Evolutionary conservation across 345 rosid species (phyloP), one percentile per base, ranked within the genome.

Genomic region (Chamaenerion angustifolium): DNA sequence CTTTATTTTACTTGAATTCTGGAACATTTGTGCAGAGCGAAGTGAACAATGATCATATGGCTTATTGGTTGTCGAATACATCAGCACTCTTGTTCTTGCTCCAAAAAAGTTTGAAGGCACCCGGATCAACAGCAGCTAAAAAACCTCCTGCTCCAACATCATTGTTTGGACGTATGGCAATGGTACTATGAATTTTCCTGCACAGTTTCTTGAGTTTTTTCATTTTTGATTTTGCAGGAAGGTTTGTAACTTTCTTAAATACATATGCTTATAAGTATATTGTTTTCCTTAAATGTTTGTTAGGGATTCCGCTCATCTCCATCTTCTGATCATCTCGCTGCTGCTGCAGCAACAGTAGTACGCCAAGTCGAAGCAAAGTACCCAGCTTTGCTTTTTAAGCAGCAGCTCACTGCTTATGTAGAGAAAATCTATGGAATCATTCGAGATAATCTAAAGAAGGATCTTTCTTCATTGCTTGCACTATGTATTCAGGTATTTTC

Each of bases 281-380:
- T 31, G 3, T 31, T 31, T 31, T 31, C 10, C 1, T 4, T 31
- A 31, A 31, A 31, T 31, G 37, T 8, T 31, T 31, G 10, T 42
- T 63, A 90, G 98, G 94, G 95, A 63, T 90, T 90, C 58, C 95
- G 94, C 11, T 89, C 97, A 10, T 89, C 98, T 45, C 78, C 98
- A 9, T 79, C 94, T 49, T 75, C 92, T 6, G 58, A 75, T 57
- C 77, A 68, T 62, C 84, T 90, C 67, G 78, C 88, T 52, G 83
- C 83, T 42, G 80, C 95, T 58, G 86, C 83, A 48, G 68, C 72
- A 46, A 66, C 80, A 0, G 86, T 83, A 40, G 75, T 89, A 56
- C 94, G 88, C 49, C 88, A 83, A 59, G 94, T 86, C 41, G 97
- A 89, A 68, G 97, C 97, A 6, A 89, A 81, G 69, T 86, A 89